Conservation (phyloP, 2,329 filamentous ascomycete genomes). For the Colletotrichum tofieldiae region DNA sequence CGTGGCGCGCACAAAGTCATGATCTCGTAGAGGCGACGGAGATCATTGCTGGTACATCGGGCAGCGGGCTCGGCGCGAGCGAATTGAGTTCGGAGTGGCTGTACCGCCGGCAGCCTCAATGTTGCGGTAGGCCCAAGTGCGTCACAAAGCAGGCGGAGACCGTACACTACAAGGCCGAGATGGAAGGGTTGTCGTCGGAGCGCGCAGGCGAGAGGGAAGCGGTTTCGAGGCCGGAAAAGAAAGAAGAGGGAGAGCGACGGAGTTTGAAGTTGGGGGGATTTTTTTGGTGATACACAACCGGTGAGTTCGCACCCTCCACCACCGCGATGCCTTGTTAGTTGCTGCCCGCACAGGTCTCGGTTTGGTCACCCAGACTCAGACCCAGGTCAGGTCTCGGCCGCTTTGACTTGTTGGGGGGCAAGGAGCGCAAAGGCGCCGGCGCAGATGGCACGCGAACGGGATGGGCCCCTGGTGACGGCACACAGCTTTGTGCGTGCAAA, state of each 20-base stretch:
- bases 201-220: not conserved
- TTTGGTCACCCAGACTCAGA: constrained; percentile 38
- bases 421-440: constrained; percentile 32
- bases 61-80: constrained; percentile 28
- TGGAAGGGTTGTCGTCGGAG: constrained; percentile 9
- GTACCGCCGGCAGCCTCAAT: not conserved
- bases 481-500: not conserved
- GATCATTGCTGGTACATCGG: constrained; percentile 50
- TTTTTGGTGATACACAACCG: constrained; percentile 41
- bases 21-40: constrained; percentile 55
- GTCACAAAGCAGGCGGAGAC: not conserved
- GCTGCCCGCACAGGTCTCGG: constrained; percentile 33
- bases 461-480: constrained; percentile 22
- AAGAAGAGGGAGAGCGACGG: constrained; percentile 9
- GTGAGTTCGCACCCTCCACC: constrained; percentile 37
- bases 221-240: constrained; percentile 4
- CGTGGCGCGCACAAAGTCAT: constrained; percentile 60
- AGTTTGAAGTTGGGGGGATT: constrained; percentile 19
- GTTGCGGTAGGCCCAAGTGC: not conserved
- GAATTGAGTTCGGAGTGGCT: constrained; percentile 20
- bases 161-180: not conserved
- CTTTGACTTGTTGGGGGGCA: constrained; percentile 34
- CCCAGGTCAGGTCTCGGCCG: constrained; percentile 37
- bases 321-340: constrained; percentile 31
- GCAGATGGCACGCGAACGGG: constrained; percentile 12